Evolutionary conservation across 257 asterid genomes (phyloP).

Genomic region (Apocynum venetum): DNA sequence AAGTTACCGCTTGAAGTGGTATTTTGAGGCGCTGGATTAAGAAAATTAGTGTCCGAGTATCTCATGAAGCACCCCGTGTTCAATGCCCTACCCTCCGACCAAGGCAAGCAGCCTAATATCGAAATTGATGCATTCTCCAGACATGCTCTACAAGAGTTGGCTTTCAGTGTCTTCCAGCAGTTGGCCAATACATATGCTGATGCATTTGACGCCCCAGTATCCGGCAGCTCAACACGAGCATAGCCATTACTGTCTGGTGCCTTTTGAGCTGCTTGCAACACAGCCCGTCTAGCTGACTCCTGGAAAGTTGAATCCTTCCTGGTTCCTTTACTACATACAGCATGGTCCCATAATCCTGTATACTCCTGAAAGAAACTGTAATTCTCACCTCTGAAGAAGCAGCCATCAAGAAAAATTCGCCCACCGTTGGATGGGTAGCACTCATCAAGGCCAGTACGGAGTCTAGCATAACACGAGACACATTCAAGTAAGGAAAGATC

Average conservation of each 20-base stretch:
- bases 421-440: constrained; percentile 69
- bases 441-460: constrained; percentile 59
- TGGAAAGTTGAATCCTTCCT: constrained; percentile 21
- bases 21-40: constrained; percentile 29
- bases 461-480: constrained; percentile 62
- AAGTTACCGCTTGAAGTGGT: constrained; percentile 60
- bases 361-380: constrained; percentile 57
- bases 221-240: constrained; percentile 22
- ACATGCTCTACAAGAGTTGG: constrained; percentile 30
- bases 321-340: constrained; percentile 35
- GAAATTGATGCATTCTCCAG: constrained; percentile 36
- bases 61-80: constrained; percentile 47
- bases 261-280: constrained; percentile 22
- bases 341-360: constrained; percentile 27
- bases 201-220: constrained; percentile 25
- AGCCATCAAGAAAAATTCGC: constrained; percentile 73
- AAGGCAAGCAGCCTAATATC: constrained; percentile 39
- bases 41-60: constrained; percentile 41
- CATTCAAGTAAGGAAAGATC: constrained; percentile 77
- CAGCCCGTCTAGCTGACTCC: constrained; percentile 29
- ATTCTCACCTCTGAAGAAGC: constrained; percentile 73
- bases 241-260: constrained; percentile 28
- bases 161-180: constrained; percentile 39
- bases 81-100: constrained; percentile 41
- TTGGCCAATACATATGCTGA: constrained; percentile 36